Evolutionary conservation across 2,329 filamentous ascomycete genomes (phyloP), one percentile per base, ranked within the genome.

Genomic region (Penicillium palitans): DNA sequence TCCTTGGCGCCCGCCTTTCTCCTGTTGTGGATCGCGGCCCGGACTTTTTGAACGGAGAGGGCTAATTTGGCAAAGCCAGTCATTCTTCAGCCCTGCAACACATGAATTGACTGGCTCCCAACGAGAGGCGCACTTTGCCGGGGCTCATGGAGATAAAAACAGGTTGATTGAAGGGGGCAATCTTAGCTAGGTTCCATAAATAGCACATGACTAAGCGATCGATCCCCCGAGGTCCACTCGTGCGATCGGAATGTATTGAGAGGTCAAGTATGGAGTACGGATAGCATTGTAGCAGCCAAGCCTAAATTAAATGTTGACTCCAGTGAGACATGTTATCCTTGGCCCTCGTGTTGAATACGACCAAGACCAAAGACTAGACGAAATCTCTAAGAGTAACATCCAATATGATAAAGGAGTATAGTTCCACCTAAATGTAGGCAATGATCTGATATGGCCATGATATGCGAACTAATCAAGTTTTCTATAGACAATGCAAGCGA

Each of bases 61-160:
- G 69, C 60, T 50, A 71, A 60, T 58, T 75, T 71, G 48, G 68
- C 64, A 54, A 75, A 63, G 53, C 72, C 67, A 66, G 63, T 73
- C 74, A 76, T 76, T 49, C 62, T 74, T 66, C 56, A 61, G 59
- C 59, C 63, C 46, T 58, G 25, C 52, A 61, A 66, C 57, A 62
- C 66, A 71, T 67, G 54, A 55, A 66, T 65, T 66, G 62, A 53
- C 64, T 64, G 68, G 68, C 69, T 68, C 63, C 54, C 40, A 29
- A 45, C 31, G 41, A 53, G 40, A 54, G 21, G 52, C 52, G 25
- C 42, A 48, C 39, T 50, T 44, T 50, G 31, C n/a, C 19, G 21
- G 27, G 25, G 51, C 51, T 37, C 51, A 35, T 53, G n/a, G 15
- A 46, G 21, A 47, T 24, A n/a, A 53, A 53, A 53, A 46, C 41